phyloP scores from a whole-genome alignment of 768 basidiomycete genomes.

The Paxillus rubicundulus region DNA sequence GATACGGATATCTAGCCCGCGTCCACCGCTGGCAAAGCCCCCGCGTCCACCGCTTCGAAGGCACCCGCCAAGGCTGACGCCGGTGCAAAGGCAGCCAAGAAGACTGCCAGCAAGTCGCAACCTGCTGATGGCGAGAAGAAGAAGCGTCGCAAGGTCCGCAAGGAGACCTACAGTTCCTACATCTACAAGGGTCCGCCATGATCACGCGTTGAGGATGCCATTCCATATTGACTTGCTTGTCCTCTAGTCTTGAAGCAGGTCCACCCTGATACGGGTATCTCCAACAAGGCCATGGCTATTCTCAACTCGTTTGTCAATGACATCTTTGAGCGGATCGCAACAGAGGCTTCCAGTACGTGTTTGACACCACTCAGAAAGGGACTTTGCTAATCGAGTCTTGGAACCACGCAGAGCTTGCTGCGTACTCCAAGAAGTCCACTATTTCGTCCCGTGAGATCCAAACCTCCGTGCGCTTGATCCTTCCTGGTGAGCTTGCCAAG shows the following conservation, averaged over 20 bases:
- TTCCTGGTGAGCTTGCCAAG: slow-evolving; percentile 84
- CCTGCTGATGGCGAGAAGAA: slow-evolving; percentile 68
- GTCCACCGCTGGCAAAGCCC: slow-evolving; percentile 38
- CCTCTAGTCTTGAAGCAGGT: slow-evolving; percentile 79
- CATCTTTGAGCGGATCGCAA: slow-evolving; percentile 79
- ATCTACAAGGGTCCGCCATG: slow-evolving; percentile 67
- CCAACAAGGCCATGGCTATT: slow-evolving; percentile 85
- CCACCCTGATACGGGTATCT: slow-evolving; percentile 92
- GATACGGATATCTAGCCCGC: slow-evolving; percentile 34
- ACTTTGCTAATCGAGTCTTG: not conserved
- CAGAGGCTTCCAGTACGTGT: slow-evolving; percentile 64
- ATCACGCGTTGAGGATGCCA: not conserved
- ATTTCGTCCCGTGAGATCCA: slow-evolving; percentile 92
- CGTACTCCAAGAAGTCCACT: slow-evolving; percentile 87
- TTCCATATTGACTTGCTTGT: not conserved
- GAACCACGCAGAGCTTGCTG: slow-evolving; percentile 59
- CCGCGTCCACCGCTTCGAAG: slow-evolving; percentile 56
- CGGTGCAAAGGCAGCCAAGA: slow-evolving; percentile 54
- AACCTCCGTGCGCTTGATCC: slow-evolving; percentile 77
- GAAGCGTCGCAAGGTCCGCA: slow-evolving; percentile 76
- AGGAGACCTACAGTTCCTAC: slow-evolving; percentile 84
- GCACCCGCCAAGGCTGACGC: slow-evolving; percentile 47
- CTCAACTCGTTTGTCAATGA: slow-evolving; percentile 84
- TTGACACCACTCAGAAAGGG: not conserved
- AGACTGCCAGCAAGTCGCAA: slow-evolving; percentile 56